Evolutionary conservation across 108 stramenopile genomes (phyloP), one percentile per base, ranked within the genome.

Genomic region (Chaetoceros tenuissimus): DNA sequence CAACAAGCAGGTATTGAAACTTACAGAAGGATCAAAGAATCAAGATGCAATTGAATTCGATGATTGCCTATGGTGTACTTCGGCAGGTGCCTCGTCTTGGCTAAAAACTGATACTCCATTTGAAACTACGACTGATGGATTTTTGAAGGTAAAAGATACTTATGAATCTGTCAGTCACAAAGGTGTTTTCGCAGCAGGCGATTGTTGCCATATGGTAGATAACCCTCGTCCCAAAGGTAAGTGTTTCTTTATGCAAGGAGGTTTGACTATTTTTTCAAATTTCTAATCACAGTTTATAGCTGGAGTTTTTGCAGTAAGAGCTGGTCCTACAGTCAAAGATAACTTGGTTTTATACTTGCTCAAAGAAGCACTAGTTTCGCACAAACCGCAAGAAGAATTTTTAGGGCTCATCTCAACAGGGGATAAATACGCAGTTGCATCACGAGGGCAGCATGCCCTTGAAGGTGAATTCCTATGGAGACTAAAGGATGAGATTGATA

Each of bases 291-390:
- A 5, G 5, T 5, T 40, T 28, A 66, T 56, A 45, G 82, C 79
- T 16, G 87, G 87, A 26, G 87, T 89, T 8, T 85, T 85, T 61
- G 87, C 87, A 23, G 87, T 89, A 0, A 71, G 84, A 20, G 79
- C 82, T 28, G 87, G 87, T 20, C 82, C 80, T n/a, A 59, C 71
- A 1, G 55, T 89, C 17, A 22, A 54, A 18, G 58, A 55, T 2
- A 89, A 89, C 53, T 24, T 89, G 1, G 51, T 66, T 8, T 26
- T 44, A 8, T 40, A 46, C 28, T 46, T 85, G 46, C n/a, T 21
- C 24, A 24, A 44, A 20, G 34, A 44, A 31, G 27, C 26, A 31
- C 31, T 63, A 7, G 28, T 21, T 28, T 28, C 40, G 3, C 53
- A 69, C 31, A 34, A 28, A 24, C 64, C 61, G 16, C 75, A 71